phyloP scores from a whole-genome alignment of 495 filamentous ascomycete species.

The Pseudoneurospora amorphoporcata region DNA sequence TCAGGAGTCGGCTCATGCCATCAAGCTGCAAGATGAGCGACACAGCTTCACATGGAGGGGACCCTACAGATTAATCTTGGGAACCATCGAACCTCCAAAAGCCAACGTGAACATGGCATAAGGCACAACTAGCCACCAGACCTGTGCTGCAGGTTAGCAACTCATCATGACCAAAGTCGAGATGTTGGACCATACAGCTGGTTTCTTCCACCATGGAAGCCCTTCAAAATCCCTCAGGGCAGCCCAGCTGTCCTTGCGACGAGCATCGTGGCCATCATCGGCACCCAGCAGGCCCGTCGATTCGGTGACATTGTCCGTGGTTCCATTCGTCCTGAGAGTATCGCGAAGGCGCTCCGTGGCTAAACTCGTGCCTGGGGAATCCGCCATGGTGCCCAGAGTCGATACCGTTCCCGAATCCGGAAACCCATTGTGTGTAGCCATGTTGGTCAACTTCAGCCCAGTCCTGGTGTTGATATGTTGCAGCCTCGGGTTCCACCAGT shows the following conservation, averaged over 20 bases:
- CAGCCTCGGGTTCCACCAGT: background rate
- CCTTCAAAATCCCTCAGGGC: slow-evolving; percentile 49
- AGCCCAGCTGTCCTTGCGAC: slow-evolving; percentile 23
- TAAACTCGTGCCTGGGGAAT: background rate
- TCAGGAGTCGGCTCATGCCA: background rate
- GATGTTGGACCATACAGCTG: slow-evolving; percentile 46
- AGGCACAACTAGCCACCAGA: slow-evolving; percentile 75
- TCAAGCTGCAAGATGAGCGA: background rate
- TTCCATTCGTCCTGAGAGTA: slow-evolving; percentile 6
- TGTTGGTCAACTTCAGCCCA: background rate
- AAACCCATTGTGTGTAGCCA: background rate
- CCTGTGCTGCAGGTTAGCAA: slow-evolving; percentile 32
- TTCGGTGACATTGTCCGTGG: slow-evolving; percentile 24
- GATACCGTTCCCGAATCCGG: background rate
- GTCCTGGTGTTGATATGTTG: background rate
- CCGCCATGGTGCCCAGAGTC: background rate
- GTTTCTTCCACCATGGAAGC: slow-evolving; percentile 59
- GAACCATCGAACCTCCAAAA: slow-evolving; percentile 72
- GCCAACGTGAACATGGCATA: slow-evolving; percentile 70
- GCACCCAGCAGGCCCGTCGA: slow-evolving; percentile 30
- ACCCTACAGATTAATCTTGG: slow-evolving; percentile 58
- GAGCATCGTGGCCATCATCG: background rate
- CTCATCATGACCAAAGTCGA: background rate
- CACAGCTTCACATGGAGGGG: background rate
- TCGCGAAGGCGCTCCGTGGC: background rate